These are phyloP conservation scores for Phytophthora aleatoria DNA, from an alignment of 352 stramenopile genomes.

Conservation along the genomic window DNA sequence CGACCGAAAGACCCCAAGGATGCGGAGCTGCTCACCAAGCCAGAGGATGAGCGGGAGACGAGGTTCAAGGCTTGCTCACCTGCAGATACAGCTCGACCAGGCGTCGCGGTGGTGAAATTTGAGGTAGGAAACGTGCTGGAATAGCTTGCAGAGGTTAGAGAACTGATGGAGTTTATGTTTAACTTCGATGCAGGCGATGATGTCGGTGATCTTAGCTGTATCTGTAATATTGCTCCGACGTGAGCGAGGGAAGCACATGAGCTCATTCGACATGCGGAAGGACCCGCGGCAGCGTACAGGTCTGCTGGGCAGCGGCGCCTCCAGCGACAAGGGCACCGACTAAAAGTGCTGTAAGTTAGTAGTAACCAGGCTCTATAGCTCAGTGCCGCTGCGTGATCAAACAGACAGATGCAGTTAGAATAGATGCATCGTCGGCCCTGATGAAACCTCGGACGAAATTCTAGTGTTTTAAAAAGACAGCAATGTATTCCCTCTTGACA, in stretches of 20 bases:
- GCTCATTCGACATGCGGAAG: constrained; percentile 76
- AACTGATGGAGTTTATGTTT: constrained; percentile 2
- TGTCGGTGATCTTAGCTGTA: constrained; percentile 49
- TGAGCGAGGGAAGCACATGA: constrained; percentile 81
- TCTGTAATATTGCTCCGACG: constrained; percentile 55
- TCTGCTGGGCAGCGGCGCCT: constrained; percentile 34
- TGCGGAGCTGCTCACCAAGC: constrained; percentile 24
- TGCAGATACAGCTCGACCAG: constrained; percentile 40
- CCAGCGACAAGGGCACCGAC: constrained; percentile 45
- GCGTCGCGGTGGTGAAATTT: constrained; percentile 65
- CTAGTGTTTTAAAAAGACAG: constrained; percentile 25
- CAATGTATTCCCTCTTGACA: constrained; percentile 22
- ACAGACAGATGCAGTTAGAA: constrained; percentile 11
- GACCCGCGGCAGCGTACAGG: constrained; percentile 57
- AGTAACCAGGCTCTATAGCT: background rate
- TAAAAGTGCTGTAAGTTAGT: constrained; percentile 21
- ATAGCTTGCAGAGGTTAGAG: background rate
- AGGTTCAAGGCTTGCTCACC: constrained; percentile 62
- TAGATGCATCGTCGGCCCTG: constrained; percentile 5
- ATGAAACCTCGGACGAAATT: constrained; percentile 2
- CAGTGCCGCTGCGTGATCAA: background rate
- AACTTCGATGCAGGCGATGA: constrained; percentile 44
- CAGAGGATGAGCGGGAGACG: constrained; percentile 39
- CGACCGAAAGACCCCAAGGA: constrained; percentile 30
- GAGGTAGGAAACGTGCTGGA: constrained; percentile 50